These are phyloP conservation scores for Hyparrhenia diplandra DNA, from an alignment of 176 grass and related monocot species.

Conservation along the genomic window DNA sequence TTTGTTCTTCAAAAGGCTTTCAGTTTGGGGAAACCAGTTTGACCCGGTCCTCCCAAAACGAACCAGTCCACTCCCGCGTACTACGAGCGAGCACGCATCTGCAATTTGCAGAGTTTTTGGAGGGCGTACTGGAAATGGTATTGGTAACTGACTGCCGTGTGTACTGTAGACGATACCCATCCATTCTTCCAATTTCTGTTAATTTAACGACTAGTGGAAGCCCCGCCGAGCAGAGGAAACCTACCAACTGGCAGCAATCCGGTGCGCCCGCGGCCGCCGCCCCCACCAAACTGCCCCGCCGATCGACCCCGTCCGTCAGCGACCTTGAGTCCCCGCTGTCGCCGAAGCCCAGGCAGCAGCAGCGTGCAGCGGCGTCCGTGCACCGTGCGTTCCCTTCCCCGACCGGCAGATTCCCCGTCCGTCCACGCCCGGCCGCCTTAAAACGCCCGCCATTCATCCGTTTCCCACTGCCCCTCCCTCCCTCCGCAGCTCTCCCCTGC, in stretches of 20 bases:
- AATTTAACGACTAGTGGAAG: background rate
- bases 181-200: background rate
- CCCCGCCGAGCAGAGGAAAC: background rate
- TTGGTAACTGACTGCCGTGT: no score
- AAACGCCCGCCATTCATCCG: slow-evolving; percentile 24
- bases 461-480: background rate
- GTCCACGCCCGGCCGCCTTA: slow-evolving; percentile 13
- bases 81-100: no score
- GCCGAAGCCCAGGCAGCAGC: background rate
- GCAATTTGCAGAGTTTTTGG: no score
- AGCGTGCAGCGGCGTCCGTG: background rate
- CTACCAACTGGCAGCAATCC: slow-evolving; percentile 2
- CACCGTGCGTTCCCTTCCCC: background rate
- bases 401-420: slow-evolving; percentile 34
- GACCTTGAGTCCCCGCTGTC: background rate
- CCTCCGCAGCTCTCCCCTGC: background rate
- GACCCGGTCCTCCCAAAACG: no score
- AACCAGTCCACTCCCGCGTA: no score
- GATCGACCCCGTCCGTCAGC: slow-evolving; percentile 3
- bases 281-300: background rate
- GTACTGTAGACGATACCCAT: background rate
- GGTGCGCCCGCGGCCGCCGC: background rate
- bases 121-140: no score
- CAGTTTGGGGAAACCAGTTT: no score
- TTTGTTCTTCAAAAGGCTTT: background rate